Evolutionary conservation across 208 protist species (phyloP).

Genomic region (Trypanosoma avium): DNA sequence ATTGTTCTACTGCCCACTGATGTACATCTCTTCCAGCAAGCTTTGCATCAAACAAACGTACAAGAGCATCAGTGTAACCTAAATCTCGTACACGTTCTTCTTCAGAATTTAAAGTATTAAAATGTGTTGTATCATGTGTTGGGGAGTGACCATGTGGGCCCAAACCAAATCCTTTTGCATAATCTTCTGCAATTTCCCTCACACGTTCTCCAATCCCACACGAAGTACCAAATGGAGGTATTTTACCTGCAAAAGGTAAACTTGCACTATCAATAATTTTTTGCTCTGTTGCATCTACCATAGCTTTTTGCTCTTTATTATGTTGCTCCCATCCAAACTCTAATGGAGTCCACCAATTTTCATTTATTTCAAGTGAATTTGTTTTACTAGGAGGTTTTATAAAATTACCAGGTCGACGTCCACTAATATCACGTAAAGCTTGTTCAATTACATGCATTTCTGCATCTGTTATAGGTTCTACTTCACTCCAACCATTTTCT

Average conservation of each 20-base stretch:
- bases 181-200: constrained; percentile 74
- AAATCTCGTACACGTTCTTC: constrained; percentile 49
- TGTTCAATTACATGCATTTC: constrained; percentile 86
- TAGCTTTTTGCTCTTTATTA: constrained; percentile 69
- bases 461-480: constrained; percentile 54
- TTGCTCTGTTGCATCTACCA: constrained; percentile 68
- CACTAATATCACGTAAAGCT: constrained; percentile 88
- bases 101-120: constrained; percentile 65
- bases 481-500: constrained; percentile 75
- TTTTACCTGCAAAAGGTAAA: constrained; percentile 78
- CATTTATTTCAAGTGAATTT: constrained; percentile 67
- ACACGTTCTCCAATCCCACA: constrained; percentile 89
- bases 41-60: constrained; percentile 85
- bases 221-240: constrained; percentile 79
- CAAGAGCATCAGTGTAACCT: constrained; percentile 61
- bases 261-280: constrained; percentile 52
- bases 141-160: constrained; percentile 81
- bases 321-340: constrained; percentile 85
- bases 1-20: constrained; percentile 65
- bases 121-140: constrained; percentile 53
- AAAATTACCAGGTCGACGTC: constrained; percentile 84
- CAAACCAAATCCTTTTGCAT: constrained; percentile 82
- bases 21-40: constrained; percentile 59
- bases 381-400: constrained; percentile 73
- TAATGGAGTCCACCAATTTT: constrained; percentile 80